These are phyloP conservation scores for Cystoderma amianthinum DNA, from an alignment of 768 basidiomycete species.

Conservation along the genomic window DNA sequence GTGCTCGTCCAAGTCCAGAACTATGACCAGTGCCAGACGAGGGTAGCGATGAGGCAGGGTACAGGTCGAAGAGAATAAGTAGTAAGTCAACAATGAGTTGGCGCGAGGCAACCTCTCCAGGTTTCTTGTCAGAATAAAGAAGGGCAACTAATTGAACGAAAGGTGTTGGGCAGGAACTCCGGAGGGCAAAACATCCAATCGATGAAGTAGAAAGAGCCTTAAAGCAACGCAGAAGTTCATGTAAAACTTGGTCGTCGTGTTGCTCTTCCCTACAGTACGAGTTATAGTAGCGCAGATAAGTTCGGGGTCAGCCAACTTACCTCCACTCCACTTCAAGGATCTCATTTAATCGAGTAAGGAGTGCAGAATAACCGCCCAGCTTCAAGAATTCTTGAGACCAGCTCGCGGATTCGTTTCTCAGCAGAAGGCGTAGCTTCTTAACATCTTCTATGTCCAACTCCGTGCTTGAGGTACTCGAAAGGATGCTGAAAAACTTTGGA, in stretches of 20 bases:
- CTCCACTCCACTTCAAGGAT: conserved; percentile 96
- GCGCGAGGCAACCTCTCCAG: conserved; percentile 86
- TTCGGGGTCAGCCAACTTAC: too few relatives aligned
- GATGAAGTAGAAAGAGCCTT: conserved; percentile 89
- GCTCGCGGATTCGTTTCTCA: conserved; percentile 92
- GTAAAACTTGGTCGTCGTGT: conserved; percentile 91
- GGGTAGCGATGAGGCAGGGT: conserved; percentile 65
- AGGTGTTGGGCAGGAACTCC: conserved; percentile 84
- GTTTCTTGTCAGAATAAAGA: conserved; percentile 96
- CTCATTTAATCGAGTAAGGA: conserved; percentile 83
- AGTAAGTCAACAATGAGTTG: conserved; percentile 89
- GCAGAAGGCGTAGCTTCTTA: conserved; percentile 80
- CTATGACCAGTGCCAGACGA: conserved; percentile 27
- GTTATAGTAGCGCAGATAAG: too few relatives aligned
- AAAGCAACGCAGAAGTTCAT: conserved; percentile 89
- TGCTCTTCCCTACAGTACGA: conserved; percentile 78
- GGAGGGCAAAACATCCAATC: conserved; percentile 84
- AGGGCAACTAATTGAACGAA: conserved; percentile 79
- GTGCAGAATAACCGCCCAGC: conserved; percentile 77
- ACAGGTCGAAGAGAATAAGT: conserved; percentile 83
- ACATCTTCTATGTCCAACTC: conserved; percentile 80
- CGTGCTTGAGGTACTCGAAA: conserved; percentile 62
- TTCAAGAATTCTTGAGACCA: conserved; percentile 88
- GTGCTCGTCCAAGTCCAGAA: conserved; percentile 22
- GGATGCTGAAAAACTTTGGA: conserved; percentile 57